Evolutionary conservation across 495 filamentous ascomycete species (phyloP).

Genomic region (Talaromyces borbonicus): DNA sequence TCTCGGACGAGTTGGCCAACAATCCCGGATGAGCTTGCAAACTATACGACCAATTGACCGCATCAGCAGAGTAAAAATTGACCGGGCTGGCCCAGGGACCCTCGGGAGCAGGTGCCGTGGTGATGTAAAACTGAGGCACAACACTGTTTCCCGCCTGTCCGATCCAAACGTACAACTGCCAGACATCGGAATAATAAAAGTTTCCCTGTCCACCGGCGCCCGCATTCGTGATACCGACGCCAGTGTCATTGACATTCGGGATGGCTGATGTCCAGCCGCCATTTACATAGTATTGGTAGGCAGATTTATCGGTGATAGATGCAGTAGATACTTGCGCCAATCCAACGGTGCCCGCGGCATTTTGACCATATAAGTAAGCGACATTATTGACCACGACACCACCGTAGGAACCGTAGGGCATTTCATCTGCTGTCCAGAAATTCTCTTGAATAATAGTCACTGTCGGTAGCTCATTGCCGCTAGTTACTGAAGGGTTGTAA

Average conservation of each 20-base stretch:
- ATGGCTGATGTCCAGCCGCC: constrained; percentile 14
- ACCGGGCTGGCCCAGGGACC: constrained; percentile 20
- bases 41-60: constrained; percentile 14
- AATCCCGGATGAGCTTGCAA: constrained; percentile 19
- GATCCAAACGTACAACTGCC: constrained; percentile 23
- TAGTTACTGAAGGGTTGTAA: constrained; percentile 9
- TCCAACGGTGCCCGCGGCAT: constrained; percentile 10
- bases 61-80: constrained; percentile 17
- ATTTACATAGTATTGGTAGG: constrained; percentile 19
- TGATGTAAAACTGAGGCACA: constrained; percentile 22
- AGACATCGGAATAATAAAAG: constrained; percentile 18
- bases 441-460: constrained; percentile 12
- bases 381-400: constrained; percentile 15
- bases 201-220: constrained; percentile 22
- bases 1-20: constrained; percentile 8
- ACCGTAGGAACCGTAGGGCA: constrained; percentile 22
- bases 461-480: constrained; percentile 12
- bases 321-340: constrained; percentile 17
- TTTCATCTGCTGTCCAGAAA: constrained; percentile 17
- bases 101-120: constrained; percentile 18
- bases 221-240: constrained; percentile 14
- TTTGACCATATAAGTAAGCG: constrained; percentile 20
- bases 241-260: constrained; percentile 12
- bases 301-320: constrained; percentile 13
- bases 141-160: constrained; percentile 14